Conservation (phyloP, 805 yeast genomes). For the Candida gorgasii region DNA sequence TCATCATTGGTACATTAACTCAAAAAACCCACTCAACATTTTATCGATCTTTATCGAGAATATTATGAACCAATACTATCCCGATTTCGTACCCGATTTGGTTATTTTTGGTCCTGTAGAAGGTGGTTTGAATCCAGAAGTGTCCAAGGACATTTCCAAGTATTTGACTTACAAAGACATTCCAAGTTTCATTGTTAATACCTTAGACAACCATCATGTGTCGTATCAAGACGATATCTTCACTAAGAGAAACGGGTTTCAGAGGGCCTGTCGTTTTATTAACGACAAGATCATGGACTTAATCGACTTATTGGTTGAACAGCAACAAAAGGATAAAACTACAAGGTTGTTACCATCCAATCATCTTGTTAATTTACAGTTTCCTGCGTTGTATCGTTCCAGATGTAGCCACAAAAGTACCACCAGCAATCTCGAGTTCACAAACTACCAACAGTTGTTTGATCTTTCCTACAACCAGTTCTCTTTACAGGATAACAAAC, state of each 20-base stretch:
- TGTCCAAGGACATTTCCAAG: conserved; percentile 9
- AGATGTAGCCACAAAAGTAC: conserved; percentile 5
- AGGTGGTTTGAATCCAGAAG: conserved; percentile 16
- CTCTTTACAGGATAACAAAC: conserved; percentile 3
- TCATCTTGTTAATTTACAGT: conserved; percentile 12
- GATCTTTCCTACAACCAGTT: conserved; percentile 10
- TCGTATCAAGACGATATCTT: conserved; percentile 34
- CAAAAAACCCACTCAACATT: conserved; percentile 24
- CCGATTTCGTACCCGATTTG: conserved; percentile 30
- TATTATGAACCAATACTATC: conserved; percentile 26
- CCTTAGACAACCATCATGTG: conserved; percentile 28
- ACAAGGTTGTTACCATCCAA: conserved; percentile 11
- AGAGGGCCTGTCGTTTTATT: conserved; percentile 24
- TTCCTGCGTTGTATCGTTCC: conserved; percentile 13
- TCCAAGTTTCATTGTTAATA: conserved; percentile 24
- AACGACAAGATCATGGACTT: conserved; percentile 24
- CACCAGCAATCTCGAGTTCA: conserved; percentile 3
- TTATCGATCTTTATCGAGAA: conserved; percentile 27
- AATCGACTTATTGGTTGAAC: conserved; percentile 17
- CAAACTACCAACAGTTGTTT: conserved; percentile 5
- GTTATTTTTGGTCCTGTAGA: conserved; percentile 37
- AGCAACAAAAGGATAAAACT: conserved; percentile 7
- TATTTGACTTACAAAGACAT: conserved; percentile 12
- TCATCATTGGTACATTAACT: conserved; percentile 35
- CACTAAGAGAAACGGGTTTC: conserved; percentile 22